phyloP scores from a whole-genome alignment of 345 rosid species.

The Citropsis articulata region DNA sequence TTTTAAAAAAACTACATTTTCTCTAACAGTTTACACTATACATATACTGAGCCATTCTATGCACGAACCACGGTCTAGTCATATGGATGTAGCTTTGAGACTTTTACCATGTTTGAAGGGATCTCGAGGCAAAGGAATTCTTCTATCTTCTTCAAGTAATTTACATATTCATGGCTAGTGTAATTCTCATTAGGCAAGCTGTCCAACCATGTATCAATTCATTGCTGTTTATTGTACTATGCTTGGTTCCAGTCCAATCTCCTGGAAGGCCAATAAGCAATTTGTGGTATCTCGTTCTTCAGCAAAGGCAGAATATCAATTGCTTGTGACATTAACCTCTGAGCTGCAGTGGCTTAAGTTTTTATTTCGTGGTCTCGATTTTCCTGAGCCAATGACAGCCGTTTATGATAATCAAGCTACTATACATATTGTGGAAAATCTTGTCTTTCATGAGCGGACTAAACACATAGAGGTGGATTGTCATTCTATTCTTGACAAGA shows the following conservation, averaged over 20 bases:
- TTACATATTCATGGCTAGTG: background rate
- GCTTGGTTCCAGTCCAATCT: background rate
- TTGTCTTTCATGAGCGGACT: too few relatives aligned
- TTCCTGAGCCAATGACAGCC: background rate
- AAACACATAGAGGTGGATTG: background rate
- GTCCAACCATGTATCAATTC: background rate
- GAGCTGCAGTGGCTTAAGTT: background rate
- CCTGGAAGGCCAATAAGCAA: background rate
- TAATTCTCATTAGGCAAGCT: background rate
- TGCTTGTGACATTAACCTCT: background rate
- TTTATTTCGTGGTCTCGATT: background rate
- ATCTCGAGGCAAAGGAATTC: background rate
- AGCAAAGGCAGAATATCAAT: background rate
- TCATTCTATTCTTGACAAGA: background rate
- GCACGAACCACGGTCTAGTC: background rate
- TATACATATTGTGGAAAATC: background rate
- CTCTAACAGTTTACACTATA: too few relatives aligned
- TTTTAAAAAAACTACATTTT: too few relatives aligned
- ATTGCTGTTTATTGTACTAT: background rate
- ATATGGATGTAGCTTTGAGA: background rate
- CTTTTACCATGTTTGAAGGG: background rate
- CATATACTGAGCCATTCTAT: background rate
- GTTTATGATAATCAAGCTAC: background rate
- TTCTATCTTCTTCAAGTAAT: background rate
- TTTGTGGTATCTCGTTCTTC: background rate